phyloP scores from a whole-genome alignment of 148 eudicot genomes.

The Cornus suecica region DNA sequence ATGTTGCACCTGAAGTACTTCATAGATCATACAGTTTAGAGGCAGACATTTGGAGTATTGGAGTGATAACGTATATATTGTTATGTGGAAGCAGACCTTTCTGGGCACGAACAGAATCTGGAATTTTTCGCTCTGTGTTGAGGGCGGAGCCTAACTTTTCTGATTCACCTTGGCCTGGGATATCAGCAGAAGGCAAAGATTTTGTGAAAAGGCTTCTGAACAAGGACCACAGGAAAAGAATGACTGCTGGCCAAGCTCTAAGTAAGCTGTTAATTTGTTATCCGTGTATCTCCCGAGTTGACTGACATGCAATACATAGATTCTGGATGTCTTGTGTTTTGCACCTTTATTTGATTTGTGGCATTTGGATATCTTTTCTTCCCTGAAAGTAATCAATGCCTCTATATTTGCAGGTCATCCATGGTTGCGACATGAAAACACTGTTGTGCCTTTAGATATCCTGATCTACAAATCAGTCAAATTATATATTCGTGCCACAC shows the following conservation, averaged over 20 bases:
- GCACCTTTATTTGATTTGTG: background rate
- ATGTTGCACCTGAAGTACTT: slow-evolving; percentile 98
- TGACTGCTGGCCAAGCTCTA: slow-evolving; percentile 94
- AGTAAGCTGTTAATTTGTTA: slow-evolving; percentile 37
- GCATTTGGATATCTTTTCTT: background rate
- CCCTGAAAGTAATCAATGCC: slow-evolving; percentile 11
- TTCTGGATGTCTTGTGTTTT: background rate
- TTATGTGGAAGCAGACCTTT: slow-evolving; percentile 98
- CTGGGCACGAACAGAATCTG: slow-evolving; percentile 97
- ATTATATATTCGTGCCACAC: slow-evolving; percentile 65
- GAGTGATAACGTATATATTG: slow-evolving; percentile 91
- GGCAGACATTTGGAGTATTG: slow-evolving; percentile 96
- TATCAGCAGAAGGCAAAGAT: slow-evolving; percentile 82
- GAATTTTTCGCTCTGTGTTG: slow-evolving; percentile 88
- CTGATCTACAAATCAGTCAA: slow-evolving; percentile 68
- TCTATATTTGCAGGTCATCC: slow-evolving; percentile 79
- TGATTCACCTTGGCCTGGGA: slow-evolving; percentile 87
- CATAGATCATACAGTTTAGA: slow-evolving; percentile 90
- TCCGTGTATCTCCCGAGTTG: background rate
- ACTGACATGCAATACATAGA: background rate
- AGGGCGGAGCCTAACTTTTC: slow-evolving; percentile 86
- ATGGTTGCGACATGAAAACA: slow-evolving; percentile 71
- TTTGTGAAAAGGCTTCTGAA: slow-evolving; percentile 86
- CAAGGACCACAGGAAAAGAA: slow-evolving; percentile 96
- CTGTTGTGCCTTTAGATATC: slow-evolving; percentile 68